Evolutionary conservation across 164 flowering plant genomes (phyloP).

Genomic region (Chloranthus sessilifolius): DNA sequence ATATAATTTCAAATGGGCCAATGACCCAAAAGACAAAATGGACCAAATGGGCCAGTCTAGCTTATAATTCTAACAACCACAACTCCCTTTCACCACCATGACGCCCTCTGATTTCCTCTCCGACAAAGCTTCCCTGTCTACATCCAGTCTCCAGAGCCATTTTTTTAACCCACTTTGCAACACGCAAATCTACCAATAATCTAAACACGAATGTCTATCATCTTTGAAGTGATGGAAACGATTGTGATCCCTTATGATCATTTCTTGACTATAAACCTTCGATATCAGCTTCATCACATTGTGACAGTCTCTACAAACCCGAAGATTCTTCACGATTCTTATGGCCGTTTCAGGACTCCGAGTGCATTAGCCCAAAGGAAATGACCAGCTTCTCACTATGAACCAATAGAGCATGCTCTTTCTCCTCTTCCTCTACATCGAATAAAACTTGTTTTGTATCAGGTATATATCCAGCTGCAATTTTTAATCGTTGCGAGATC

Average conservation of each 20-base stretch:
- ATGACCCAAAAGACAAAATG: too few species aligned
- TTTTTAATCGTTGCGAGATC: constrained; percentile 17
- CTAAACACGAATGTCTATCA: constrained; percentile 48
- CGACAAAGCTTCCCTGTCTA: too few species aligned
- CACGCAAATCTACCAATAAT: constrained; percentile 53
- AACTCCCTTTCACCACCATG: too few species aligned
- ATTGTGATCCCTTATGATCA: constrained; percentile 47
- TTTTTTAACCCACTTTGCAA: too few species aligned
- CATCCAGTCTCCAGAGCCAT: too few species aligned
- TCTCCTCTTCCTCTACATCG: constrained; percentile 31
- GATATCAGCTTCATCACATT: constrained; percentile 33
- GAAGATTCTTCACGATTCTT: constrained; percentile 23
- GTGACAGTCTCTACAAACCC: constrained; percentile 23
- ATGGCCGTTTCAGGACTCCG: constrained; percentile 4
- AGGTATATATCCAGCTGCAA: constrained; percentile 20
- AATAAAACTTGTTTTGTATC: constrained; percentile 23
- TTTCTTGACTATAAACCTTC: constrained; percentile 28
- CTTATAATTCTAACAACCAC: too few species aligned
- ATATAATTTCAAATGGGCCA: too few species aligned
- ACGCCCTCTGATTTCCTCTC: too few species aligned
- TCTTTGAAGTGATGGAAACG: constrained; percentile 51
- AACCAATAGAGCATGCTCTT: constrained; percentile 19
- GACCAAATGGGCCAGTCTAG: too few species aligned
- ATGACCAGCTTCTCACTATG: constrained; percentile 36
- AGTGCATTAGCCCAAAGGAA: constrained; percentile 22